These are phyloP conservation scores for Xeromyces bisporus DNA, from an alignment of 495 filamentous ascomycete species.

Conservation along the genomic window DNA sequence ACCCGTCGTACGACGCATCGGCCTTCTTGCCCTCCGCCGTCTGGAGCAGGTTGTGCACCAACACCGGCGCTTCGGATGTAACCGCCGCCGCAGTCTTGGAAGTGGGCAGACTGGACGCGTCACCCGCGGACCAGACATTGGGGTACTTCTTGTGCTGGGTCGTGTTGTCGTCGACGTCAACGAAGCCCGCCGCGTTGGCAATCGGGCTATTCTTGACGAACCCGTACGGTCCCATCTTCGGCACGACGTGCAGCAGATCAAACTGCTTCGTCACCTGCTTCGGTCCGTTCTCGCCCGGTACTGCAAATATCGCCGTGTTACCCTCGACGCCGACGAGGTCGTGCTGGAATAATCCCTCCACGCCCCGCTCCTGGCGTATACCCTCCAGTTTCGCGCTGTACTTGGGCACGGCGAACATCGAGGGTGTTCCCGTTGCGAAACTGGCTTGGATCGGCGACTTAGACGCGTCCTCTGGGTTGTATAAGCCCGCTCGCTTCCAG, in stretches of 20 bases:
- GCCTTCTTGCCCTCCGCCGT: conserved; percentile 38
- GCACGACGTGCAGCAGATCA: conserved; percentile 42
- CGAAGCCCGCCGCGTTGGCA: conserved; percentile 43
- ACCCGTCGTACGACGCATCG: conserved; percentile 42
- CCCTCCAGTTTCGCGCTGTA: conserved; percentile 44
- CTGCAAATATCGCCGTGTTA: conserved; percentile 35
- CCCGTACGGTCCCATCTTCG: conserved; percentile 44
- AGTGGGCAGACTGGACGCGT: conserved; percentile 48
- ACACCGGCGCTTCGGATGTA: conserved; percentile 42
- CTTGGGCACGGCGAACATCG: conserved; percentile 56
- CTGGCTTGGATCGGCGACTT: conserved; percentile 39
- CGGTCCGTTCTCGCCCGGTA: conserved; percentile 26
- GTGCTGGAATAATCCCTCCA: conserved; percentile 50
- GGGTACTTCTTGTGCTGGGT: conserved; percentile 42
- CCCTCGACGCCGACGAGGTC: conserved; percentile 46
- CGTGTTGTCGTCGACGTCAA: conserved; percentile 45
- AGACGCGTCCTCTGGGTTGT: conserved; percentile 25
- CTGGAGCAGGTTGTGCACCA: conserved; percentile 38
- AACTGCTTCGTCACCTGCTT: conserved; percentile 34
- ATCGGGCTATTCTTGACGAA: conserved; percentile 41
- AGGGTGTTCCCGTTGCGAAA: conserved; percentile 43
- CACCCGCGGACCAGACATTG: conserved; percentile 55
- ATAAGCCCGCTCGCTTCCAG: conserved; percentile 44
- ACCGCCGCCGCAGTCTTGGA: conserved; percentile 55
- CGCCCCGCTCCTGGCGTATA: conserved; percentile 43